A percentile compares a stretch with the other conserved stretches of the same genome.
Evolutionary conservation across 495 filamentous ascomycete genomes (phyloP).

Genomic region (Entonaema liquescens): DNA sequence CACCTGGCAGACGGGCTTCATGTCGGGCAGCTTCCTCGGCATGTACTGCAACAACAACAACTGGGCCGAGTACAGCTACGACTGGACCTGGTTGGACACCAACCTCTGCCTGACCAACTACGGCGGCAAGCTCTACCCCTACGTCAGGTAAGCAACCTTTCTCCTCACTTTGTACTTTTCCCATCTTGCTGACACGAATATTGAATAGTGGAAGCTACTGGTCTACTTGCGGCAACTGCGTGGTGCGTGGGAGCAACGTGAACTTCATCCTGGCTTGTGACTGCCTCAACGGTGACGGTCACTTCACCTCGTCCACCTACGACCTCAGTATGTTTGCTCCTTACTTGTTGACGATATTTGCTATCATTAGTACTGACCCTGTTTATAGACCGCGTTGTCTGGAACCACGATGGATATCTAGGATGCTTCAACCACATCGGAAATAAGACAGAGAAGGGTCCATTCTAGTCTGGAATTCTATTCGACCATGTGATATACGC

Average conservation of each 20-base stretch:
- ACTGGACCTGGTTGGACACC: slow-evolving; percentile 50
- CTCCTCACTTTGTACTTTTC: not conserved
- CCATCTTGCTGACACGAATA: not conserved
- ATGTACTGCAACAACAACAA: slow-evolving; percentile 47
- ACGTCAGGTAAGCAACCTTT: slow-evolving; percentile 27
- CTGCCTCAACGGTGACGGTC: slow-evolving; percentile 26
- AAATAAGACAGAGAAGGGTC: slow-evolving; percentile 44
- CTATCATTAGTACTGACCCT: not conserved
- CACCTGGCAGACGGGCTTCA: slow-evolving; percentile 43
- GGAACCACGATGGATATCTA: slow-evolving; percentile 43
- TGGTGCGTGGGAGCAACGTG: slow-evolving; percentile 22
- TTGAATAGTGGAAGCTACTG: slow-evolving; percentile 43
- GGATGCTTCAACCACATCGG: slow-evolving; percentile 44
- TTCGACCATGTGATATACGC: not conserved
- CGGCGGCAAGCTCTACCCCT: slow-evolving; percentile 39
- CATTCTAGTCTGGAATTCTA: slow-evolving; percentile 27
- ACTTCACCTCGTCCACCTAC: slow-evolving; percentile 20
- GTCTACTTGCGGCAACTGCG: slow-evolving; percentile 43
- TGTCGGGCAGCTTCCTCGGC: slow-evolving; percentile 40
- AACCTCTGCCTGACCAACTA: slow-evolving; percentile 42
- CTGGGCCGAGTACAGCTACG: slow-evolving; percentile 42
- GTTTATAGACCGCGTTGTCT: slow-evolving; percentile 40
- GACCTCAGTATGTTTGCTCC: slow-evolving; percentile 43
- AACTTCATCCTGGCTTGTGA: slow-evolving; percentile 40
- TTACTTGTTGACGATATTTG: not conserved